Evolutionary conservation across 305 asterid species (phyloP).

Genomic region (Andrographis paniculata): DNA sequence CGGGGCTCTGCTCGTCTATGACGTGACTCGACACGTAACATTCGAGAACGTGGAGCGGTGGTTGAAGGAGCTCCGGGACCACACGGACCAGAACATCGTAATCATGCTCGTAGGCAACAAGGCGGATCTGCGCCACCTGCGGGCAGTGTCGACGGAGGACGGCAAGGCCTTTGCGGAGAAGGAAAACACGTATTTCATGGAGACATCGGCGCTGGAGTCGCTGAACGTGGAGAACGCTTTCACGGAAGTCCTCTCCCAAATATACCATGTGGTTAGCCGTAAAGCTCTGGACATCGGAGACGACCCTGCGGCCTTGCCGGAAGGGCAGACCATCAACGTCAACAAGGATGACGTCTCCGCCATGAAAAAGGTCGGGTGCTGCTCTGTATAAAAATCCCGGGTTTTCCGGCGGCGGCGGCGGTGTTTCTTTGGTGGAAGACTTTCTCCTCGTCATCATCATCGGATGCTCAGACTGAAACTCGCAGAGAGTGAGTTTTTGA

Average conservation of each 20-base stretch:
- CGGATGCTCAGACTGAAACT: no score
- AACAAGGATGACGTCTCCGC: constrained; percentile 35
- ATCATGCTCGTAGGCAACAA: constrained; percentile 53
- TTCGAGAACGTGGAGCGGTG: constrained; percentile 43
- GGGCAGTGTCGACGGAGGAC: constrained; percentile 52
- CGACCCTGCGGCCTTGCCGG: constrained; percentile 35
- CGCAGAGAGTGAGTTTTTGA: no score
- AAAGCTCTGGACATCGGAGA: constrained; percentile 41
- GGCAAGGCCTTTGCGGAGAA: constrained; percentile 46
- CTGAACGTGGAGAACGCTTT: constrained; percentile 46
- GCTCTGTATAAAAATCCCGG: constrained; percentile 25
- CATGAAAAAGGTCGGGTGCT: constrained; percentile 41
- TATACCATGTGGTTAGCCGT: constrained; percentile 32
- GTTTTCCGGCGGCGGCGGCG: no score
- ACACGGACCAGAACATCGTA: constrained; percentile 48
- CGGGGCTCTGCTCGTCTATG: constrained; percentile 45
- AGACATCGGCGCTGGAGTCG: constrained; percentile 55
- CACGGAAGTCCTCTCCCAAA: constrained; percentile 44
- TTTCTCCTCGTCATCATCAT: no score
- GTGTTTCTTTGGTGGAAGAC: no score
- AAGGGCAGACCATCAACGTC: constrained; percentile 37
- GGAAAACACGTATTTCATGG: constrained; percentile 51
- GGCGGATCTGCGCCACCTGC: constrained; percentile 51
- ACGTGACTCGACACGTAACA: constrained; percentile 45
- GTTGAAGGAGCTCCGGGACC: constrained; percentile 51